phyloP scores from a whole-genome alignment of 2,329 filamentous ascomycete species.

The Anthostomella pinea region DNA sequence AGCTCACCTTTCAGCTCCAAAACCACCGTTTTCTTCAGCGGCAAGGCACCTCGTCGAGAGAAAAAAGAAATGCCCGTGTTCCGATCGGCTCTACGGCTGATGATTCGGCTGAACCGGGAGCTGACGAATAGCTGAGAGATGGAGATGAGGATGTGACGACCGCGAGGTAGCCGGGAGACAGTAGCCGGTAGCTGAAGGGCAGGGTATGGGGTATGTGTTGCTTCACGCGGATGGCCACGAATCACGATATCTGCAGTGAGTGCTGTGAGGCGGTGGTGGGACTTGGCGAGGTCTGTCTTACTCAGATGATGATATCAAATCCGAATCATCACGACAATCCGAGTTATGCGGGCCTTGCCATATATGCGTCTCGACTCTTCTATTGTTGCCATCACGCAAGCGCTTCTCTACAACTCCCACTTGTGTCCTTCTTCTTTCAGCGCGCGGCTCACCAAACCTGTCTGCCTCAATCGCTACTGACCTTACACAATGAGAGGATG shows the following conservation, averaged over 20 bases:
- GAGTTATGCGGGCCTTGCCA: too few relatives aligned
- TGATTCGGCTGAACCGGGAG: constrained; percentile 2
- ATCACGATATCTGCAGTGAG: constrained; percentile 3
- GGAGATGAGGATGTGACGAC: too few relatives aligned
- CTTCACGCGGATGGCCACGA: too few relatives aligned
- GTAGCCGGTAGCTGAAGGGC: too few relatives aligned
- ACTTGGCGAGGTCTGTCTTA: constrained; percentile 20
- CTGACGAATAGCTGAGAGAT: constrained; percentile 10
- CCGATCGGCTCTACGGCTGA: not conserved
- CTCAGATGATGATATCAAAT: not conserved
- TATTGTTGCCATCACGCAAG: too few relatives aligned
- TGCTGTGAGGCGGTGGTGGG: constrained; percentile 18
- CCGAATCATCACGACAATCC: not conserved
- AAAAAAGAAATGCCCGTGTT: too few relatives aligned
- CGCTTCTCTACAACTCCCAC: not conserved
- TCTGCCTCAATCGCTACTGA: constrained; percentile 21
- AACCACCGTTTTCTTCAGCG: constrained; percentile 4
- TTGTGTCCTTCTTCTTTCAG: constrained; percentile 26
- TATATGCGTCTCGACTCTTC: too few relatives aligned
- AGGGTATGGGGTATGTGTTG: constrained; percentile 11
- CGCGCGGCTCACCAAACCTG: constrained; percentile 29
- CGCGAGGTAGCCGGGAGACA: constrained; percentile 6
- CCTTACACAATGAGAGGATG: constrained; percentile 18
- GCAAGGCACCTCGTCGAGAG: too few relatives aligned
- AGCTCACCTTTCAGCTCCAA: constrained; percentile 1